Evolutionary conservation across 371 early-diverging fungal genomes (phyloP), one percentile per base, ranked within the genome.

Genomic region (Actinomucor elegans): DNA sequence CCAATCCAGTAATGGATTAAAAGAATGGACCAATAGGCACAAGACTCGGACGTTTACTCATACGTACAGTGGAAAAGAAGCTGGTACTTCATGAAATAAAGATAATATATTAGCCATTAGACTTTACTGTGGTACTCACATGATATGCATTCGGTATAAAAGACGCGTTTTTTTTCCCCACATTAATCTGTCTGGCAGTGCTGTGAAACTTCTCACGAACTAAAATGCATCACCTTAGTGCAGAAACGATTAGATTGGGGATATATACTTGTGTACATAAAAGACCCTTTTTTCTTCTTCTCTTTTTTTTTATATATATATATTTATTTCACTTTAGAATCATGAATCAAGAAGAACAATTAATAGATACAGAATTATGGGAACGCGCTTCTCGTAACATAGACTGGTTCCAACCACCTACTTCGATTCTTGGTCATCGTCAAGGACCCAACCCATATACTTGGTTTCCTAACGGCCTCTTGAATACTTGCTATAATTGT

Each of bases 401-500:
- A 29, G 61, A 63, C 15, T 76, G 76, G 76, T 61, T 59, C 35
- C 38, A 57, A 35, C 57, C 47, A 23, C 73, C 76, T 17, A 54
- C 64, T 1, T 44, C 76, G 9, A 52, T 70, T 2, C 29, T 76
- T 8, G 64, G 57, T 11, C 20, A 35, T 11, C 60, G 49, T 20
- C 27, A 45, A 26, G 55, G 57, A 4, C 61, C 65, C 8, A 69
- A 74, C 43, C 71, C 74, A 0, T 79, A 77, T 33, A 57, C 66
- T 15, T 89, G 89, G 89, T 89, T 87, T 69, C 82, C 81, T 23
- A 83, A 79, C 29, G 89, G 87, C 6, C 61, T 71, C 44, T 70
- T 98, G 46, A 98, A 98, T 74, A 92, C 92, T 3, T 88, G 93
- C 64, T 93, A 90, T 75, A 98, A 97, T 65, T 89, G 91, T 52